These are phyloP conservation scores for Pelargonium australe DNA, from an alignment of 441 rosid species.

Conservation along the genomic window DNA sequence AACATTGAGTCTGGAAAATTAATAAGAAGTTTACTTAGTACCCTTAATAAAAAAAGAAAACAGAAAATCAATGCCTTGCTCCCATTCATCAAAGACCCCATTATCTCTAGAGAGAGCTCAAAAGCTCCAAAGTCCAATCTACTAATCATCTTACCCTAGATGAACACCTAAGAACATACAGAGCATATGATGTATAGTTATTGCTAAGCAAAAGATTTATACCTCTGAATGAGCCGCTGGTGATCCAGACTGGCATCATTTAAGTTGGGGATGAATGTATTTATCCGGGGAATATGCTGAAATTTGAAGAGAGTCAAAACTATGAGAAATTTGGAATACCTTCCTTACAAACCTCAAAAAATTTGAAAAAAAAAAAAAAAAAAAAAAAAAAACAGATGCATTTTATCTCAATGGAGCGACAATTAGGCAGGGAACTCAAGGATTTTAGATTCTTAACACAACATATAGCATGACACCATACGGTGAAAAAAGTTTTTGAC, in stretches of 20 bases:
- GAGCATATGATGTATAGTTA: constrained; percentile 5
- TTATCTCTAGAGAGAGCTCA: not conserved
- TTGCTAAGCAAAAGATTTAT: constrained; percentile 16
- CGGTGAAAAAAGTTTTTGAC: not conserved
- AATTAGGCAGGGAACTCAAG: constrained; percentile 1
- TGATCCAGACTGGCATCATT: constrained; percentile 79
- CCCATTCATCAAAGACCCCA: constrained; percentile 2
- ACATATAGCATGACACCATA: not conserved
- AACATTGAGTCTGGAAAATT: constrained; percentile 51
- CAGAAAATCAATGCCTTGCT: not conserved
- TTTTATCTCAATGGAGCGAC: constrained; percentile 7
- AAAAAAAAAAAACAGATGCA: not conserved
- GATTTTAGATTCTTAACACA: not conserved
- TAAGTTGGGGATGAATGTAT: constrained; percentile 67
- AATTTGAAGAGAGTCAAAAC: constrained; percentile 14
- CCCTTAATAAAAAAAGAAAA: constrained; percentile 7
- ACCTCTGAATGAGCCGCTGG: constrained; percentile 87
- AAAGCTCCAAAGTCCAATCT: not conserved
- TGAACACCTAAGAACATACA: not conserved
- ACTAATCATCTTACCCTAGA: not conserved
- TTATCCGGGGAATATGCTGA: constrained; percentile 83
- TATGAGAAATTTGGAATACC: constrained; percentile 16
- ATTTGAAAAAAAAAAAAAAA: not conserved
- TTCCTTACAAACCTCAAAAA: not conserved
- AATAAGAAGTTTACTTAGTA: constrained; percentile 14